phyloP scores from a whole-genome alignment of 768 basidiomycete species.

The Mycena amicta region DNA sequence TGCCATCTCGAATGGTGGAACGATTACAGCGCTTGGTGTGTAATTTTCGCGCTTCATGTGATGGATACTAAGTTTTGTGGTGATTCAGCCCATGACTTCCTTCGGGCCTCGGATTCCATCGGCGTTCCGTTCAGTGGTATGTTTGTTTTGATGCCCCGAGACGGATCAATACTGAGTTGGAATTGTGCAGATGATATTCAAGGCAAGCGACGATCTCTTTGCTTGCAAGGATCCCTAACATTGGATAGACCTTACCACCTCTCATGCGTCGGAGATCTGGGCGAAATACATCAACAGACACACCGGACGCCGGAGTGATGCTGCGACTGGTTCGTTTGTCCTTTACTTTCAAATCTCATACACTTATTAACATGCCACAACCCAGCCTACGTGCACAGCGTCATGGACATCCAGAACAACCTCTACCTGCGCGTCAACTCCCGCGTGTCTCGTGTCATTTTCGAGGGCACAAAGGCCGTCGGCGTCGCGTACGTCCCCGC shows the following conservation, averaged over 20 bases:
- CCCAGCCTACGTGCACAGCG: constrained; percentile 53
- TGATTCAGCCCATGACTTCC: constrained; percentile 62
- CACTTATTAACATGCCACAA: background rate
- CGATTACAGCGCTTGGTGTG: constrained; percentile 50
- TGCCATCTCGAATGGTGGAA: constrained; percentile 71
- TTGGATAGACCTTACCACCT: constrained; percentile 66
- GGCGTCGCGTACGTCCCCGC: constrained; percentile 71
- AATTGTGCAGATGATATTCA: too few relatives aligned
- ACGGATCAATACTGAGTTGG: too few relatives aligned
- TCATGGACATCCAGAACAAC: constrained; percentile 65
- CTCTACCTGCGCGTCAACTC: constrained; percentile 68
- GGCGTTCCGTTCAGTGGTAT: constrained; percentile 68
- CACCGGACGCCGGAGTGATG: constrained; percentile 72
- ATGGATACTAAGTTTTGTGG: background rate
- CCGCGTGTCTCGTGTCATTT: constrained; percentile 69
- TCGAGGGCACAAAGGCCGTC: constrained; percentile 72
- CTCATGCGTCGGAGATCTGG: constrained; percentile 71
- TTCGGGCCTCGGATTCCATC: constrained; percentile 60
- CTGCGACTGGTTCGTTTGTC: constrained; percentile 57
- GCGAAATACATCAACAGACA: constrained; percentile 78
- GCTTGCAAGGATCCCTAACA: constrained; percentile 23
- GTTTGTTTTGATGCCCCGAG: constrained; percentile 21
- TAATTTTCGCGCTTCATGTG: background rate
- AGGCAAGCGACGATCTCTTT: background rate
- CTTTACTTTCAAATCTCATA: background rate